These are phyloP conservation scores for Gastrolobium villosum DNA, from an alignment of 306 rosid species.

Conservation along the genomic window DNA sequence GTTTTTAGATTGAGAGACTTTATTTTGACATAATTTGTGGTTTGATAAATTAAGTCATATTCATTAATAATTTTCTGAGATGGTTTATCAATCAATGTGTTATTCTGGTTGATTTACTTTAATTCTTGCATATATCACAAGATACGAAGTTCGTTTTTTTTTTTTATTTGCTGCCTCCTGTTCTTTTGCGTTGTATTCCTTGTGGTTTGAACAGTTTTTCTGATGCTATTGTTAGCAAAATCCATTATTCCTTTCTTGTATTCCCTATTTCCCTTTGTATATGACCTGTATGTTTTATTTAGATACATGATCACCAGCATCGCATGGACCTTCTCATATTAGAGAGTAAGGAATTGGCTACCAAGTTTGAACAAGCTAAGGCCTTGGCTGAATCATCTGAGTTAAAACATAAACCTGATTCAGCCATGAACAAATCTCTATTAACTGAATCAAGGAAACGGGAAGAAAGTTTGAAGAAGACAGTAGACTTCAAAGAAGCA, in stretches of 20 bases:
- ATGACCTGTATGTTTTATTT: constrained; percentile 45
- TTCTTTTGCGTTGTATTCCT: background rate
- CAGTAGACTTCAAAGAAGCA: constrained; percentile 86
- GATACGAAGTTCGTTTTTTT: background rate
- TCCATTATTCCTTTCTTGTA: background rate
- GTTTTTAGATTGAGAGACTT: background rate
- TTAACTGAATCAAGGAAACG: constrained; percentile 82
- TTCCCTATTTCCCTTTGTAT: constrained; percentile 7
- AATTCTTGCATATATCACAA: background rate
- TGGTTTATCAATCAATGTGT: constrained; percentile 18
- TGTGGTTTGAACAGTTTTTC: constrained; percentile 12
- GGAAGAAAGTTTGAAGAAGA: constrained; percentile 82
- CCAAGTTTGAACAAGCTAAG: constrained; percentile 73
- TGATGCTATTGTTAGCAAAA: constrained; percentile 33
- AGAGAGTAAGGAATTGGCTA: constrained; percentile 78
- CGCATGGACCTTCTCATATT: constrained; percentile 96
- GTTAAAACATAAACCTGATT: constrained; percentile 71
- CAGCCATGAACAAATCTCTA: constrained; percentile 63
- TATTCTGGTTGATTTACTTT: constrained; percentile 6
- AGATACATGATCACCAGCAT: constrained; percentile 91
- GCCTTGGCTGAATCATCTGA: constrained; percentile 71
- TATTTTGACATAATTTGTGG: background rate
- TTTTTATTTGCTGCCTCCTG: background rate
- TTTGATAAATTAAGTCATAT: constrained; percentile 23
- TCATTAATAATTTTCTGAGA: constrained; percentile 23